These are phyloP conservation scores for Parascedosporium putredinis DNA, from an alignment of 2,329 filamentous ascomycete species.

Conservation along the genomic window DNA sequence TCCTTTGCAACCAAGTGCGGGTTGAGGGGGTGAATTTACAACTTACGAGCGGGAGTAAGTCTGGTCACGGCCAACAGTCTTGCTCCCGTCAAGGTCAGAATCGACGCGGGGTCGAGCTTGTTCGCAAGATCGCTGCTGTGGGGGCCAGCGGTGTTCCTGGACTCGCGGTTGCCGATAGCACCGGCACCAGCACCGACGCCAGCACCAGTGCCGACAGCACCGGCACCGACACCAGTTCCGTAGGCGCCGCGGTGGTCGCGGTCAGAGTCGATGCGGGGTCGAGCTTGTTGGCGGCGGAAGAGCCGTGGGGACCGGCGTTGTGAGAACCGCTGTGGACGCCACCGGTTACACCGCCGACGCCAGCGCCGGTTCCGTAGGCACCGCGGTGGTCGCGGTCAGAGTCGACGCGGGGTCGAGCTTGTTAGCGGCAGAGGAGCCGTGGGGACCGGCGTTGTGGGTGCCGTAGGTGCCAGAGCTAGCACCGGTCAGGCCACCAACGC, in stretches of 20 bases:
- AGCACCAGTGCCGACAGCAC: background rate
- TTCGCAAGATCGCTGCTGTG: conserved; percentile 44
- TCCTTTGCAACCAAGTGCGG: background rate
- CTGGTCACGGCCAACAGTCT: conserved; percentile 45
- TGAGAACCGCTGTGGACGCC: background rate
- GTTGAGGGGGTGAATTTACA: background rate
- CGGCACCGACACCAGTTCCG: background rate
- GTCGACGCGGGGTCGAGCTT: background rate
- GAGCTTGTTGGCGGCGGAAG: conserved; percentile 35
- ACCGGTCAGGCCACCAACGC: background rate
- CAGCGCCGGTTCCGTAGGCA: background rate
- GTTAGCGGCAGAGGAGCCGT: background rate
- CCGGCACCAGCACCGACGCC: background rate
- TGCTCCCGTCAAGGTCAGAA: conserved; percentile 42
- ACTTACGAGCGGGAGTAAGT: conserved; percentile 14
- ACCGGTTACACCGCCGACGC: background rate
- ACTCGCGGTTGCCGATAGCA: background rate
- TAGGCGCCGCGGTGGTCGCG: background rate
- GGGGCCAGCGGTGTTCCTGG: conserved; percentile 21
- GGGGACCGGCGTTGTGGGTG: background rate
- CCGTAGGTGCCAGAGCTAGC: background rate
- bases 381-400: background rate
- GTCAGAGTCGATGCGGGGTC: conserved; percentile 42
- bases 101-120: conserved; percentile 47
- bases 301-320: conserved; percentile 22